Evolutionary conservation across 1,139 yeast genomes (phyloP), one percentile per base, ranked within the genome.

Genomic region (Suhomyces anneliseae): DNA sequence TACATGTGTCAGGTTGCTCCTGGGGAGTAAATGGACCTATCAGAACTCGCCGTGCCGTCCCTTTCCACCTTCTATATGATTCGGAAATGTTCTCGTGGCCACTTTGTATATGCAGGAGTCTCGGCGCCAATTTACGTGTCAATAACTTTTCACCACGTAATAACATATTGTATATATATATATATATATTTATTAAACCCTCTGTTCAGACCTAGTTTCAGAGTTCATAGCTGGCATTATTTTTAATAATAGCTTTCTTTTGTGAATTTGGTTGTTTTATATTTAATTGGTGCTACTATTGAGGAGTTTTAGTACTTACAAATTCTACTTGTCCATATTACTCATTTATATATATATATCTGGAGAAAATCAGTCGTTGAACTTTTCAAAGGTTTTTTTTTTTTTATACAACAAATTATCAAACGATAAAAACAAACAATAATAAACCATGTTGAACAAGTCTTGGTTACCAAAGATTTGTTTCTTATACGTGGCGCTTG

Each of bases 381-480:
- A 29, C 32, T 29, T 11, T 9, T 29, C n/a, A 9, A 29, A 9
- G n/a, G 9, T 29, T 29, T 3, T 11, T 9, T 29, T 29, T 29
- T 9, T 11, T 9, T 29, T 29, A 5, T 9, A 29, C 24, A 19
- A 19, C 24, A 19, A 19, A 19, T 19, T 19, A 29, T 29, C n/a
- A 29, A 29, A 9, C 32, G 7, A 29, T 9, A 4, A 29, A 29
- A 29, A 11, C 5, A 2, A 29, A 38, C 31, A 38, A 34, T 4
- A 14, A n/a, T 12, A 26, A 37, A 45, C 39, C 44, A 54, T 48
- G 53, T 42, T 54, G 48, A 55, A 52, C 39, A 45, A 50, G 34
- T 47, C 53, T 37, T 56, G 60, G 60, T 55, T 56, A 42, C 59
- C 60, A 47, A 55, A 56, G 38, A 43, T 55, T 43, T 57, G 59